Conservation (phyloP, 2,329 filamentous ascomycete genomes). For the Lasiodiplodia sp. region DNA sequence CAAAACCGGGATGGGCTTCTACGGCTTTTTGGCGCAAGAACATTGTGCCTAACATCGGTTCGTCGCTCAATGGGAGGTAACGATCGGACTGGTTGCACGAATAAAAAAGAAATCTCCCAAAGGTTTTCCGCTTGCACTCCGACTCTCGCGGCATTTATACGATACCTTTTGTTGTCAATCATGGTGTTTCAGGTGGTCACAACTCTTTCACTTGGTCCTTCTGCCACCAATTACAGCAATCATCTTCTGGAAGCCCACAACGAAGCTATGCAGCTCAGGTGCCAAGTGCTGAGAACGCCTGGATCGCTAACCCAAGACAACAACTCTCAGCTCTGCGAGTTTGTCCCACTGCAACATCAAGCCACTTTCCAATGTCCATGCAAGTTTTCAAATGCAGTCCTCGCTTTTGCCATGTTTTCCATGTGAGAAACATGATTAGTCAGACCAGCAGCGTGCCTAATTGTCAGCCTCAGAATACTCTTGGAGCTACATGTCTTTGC, state of each 20-base stretch:
- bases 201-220: not conserved
- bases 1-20: conserved; percentile 31
- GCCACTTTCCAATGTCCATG: not conserved
- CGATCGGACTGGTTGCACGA: conserved; percentile 31
- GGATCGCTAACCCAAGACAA: not conserved
- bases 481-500: not conserved
- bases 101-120: conserved; percentile 32
- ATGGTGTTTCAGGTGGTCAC: conserved; percentile 14
- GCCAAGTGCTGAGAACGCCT: not conserved
- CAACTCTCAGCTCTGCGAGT: not conserved
- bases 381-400: not conserved
- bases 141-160: conserved; percentile 2
- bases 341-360: not conserved
- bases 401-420: not conserved
- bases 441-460: not conserved
- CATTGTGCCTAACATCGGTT: conserved; percentile 29
- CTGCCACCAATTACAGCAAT: not conserved
- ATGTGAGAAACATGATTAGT: not conserved
- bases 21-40: conserved; percentile 32
- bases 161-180: conserved; percentile 3
- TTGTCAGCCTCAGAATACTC: not conserved
- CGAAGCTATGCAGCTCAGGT: not conserved
- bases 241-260: not conserved
- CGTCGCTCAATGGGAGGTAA: conserved; percentile 29
- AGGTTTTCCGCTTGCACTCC: conserved; percentile 10